Evolutionary conservation across 1,284 basidiomycete species (phyloP).

Genomic region (Sparassis latifolia): DNA sequence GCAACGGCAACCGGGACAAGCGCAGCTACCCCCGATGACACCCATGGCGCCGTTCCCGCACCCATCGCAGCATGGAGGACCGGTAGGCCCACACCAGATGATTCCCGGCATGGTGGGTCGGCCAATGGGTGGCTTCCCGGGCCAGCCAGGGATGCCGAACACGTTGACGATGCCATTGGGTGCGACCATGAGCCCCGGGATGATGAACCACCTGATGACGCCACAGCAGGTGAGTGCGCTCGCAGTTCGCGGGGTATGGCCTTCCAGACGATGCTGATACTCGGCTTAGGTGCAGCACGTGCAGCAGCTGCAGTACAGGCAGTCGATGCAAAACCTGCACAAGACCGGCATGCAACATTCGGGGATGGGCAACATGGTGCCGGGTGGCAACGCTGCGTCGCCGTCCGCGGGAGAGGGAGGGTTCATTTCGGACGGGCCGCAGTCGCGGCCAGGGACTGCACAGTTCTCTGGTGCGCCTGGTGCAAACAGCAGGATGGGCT

Average conservation of each 20-base stretch:
- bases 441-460: slow-evolving; percentile 12
- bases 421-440: slow-evolving; percentile 2
- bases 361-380: slow-evolving; percentile 12
- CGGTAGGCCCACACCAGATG: slow-evolving; percentile 14
- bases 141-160: slow-evolving; percentile 22
- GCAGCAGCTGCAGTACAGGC: slow-evolving; percentile 24
- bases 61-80: slow-evolving; percentile 13
- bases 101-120: slow-evolving; percentile 20
- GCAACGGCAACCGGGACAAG: slow-evolving; percentile 38
- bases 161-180: slow-evolving; percentile 27
- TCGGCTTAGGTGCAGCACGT: slow-evolving; percentile 5
- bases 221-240: slow-evolving; percentile 16
- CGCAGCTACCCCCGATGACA: slow-evolving; percentile 22
- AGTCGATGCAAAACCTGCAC: slow-evolving; percentile 30
- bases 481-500: slow-evolving; percentile 26
- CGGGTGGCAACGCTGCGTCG: slow-evolving; percentile 15
- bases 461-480: slow-evolving; percentile 12
- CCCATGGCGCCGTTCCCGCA: slow-evolving; percentile 18
- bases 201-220: slow-evolving; percentile 26
- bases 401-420: slow-evolving; percentile 14
- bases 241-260: background rate
- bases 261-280: background rate
- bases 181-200: slow-evolving; percentile 10
- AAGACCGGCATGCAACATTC: slow-evolving; percentile 21
- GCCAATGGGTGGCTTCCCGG: slow-evolving; percentile 27